phyloP scores from a whole-genome alignment of 305 asterid species.

The Fraxinus latifolia region DNA sequence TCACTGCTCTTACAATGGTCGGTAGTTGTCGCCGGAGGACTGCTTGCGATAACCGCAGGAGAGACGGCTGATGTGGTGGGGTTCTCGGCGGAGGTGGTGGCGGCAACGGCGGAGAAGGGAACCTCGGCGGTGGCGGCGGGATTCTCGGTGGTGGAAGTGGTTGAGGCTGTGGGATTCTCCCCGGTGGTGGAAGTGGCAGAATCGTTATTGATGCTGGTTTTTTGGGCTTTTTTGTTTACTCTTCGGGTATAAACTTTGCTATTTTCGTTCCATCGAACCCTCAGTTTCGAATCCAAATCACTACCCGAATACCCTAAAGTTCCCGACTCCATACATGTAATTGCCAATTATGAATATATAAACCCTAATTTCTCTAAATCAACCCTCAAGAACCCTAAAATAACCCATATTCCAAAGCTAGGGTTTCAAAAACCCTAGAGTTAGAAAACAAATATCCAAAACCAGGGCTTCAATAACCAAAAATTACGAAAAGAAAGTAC shows the following conservation, averaged over 20 bases:
- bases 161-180: background rate
- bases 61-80: constrained; percentile 13
- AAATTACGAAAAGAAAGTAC: background rate
- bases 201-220: background rate
- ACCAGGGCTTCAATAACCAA: background rate
- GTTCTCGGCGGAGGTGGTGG: background rate
- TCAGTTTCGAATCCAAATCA: background rate
- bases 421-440: constrained; percentile 9
- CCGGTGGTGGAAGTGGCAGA: background rate
- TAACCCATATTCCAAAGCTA: background rate
- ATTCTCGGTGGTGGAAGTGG: background rate
- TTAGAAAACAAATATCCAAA: background rate
- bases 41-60: constrained; percentile 2
- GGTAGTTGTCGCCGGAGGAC: background rate
- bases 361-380: constrained; percentile 2
- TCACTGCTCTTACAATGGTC: constrained; percentile 2
- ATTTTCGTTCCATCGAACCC: constrained; percentile 5
- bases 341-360: background rate
- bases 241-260: constrained; percentile 20
- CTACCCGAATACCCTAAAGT: background rate
- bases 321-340: constrained; percentile 9
- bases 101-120: background rate
- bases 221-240: constrained; percentile 8
- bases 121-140: constrained; percentile 1
- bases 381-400: background rate